Evolutionary conservation across 2,329 filamentous ascomycete species (phyloP).

Genomic region (Fusarium sulawesiense): DNA sequence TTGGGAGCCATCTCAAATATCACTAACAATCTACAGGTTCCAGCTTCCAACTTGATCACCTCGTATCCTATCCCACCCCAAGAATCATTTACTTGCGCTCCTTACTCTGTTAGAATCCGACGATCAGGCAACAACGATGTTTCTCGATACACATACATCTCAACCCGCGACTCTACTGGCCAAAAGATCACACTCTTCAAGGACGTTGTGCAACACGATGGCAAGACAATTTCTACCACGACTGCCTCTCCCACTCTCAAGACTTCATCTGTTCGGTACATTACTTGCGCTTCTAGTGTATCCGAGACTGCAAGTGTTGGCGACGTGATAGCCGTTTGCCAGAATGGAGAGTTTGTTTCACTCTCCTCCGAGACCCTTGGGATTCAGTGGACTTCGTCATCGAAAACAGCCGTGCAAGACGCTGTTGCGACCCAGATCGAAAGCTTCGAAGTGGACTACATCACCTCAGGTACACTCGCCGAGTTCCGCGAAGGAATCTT

Average conservation of each 20-base stretch:
- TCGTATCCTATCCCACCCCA: slow-evolving; percentile 76
- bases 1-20: not conserved
- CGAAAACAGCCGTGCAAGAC: slow-evolving; percentile 52
- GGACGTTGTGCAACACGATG: slow-evolving; percentile 64
- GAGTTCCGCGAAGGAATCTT: slow-evolving; percentile 67
- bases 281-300: slow-evolving; percentile 49
- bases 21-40: slow-evolving; percentile 58
- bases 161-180: slow-evolving; percentile 61
- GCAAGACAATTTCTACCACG: slow-evolving; percentile 64
- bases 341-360: slow-evolving; percentile 70
- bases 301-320: slow-evolving; percentile 45
- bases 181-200: slow-evolving; percentile 69
- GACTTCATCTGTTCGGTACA: slow-evolving; percentile 51
- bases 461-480: slow-evolving; percentile 57
- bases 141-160: slow-evolving; percentile 70
- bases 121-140: slow-evolving; percentile 60
- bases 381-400: slow-evolving; percentile 51
- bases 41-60: slow-evolving; percentile 70
- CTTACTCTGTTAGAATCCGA: slow-evolving; percentile 68
- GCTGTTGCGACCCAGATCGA: slow-evolving; percentile 49
- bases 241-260: slow-evolving; percentile 56
- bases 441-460: slow-evolving; percentile 62
- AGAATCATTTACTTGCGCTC: slow-evolving; percentile 71
- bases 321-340: slow-evolving; percentile 66
- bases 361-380: slow-evolving; percentile 65